These are phyloP conservation scores for Trifolium pratense DNA, from an alignment of 306 rosid species.

Conservation along the genomic window DNA sequence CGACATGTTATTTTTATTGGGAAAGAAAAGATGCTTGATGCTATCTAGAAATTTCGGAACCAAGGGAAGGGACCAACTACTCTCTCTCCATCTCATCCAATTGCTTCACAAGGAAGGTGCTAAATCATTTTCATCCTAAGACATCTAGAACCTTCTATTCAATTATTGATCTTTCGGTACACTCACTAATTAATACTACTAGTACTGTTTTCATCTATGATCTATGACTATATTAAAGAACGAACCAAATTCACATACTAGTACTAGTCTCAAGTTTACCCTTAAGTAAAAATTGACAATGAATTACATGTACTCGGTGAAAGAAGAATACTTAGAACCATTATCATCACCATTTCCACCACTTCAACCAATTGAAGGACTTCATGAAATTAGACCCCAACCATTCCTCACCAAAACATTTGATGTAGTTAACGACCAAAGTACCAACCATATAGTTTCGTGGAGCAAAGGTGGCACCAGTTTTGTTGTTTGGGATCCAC, in stretches of 20 bases:
- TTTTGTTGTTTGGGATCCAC: slow-evolving; percentile 87
- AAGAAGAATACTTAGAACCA: slow-evolving; percentile 58
- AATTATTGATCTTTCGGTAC: background rate
- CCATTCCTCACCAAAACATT: slow-evolving; percentile 86
- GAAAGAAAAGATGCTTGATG: too few relatives aligned
- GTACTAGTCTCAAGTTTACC: too few relatives aligned
- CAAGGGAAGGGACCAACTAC: background rate
- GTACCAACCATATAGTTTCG: slow-evolving; percentile 61
- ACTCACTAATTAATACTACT: background rate
- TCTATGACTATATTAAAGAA: too few relatives aligned
- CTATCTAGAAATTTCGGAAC: slow-evolving; percentile 62
- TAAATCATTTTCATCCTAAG: slow-evolving; percentile 18
- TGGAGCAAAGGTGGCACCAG: slow-evolving; percentile 76
- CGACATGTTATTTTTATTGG: too few relatives aligned
- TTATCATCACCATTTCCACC: too few relatives aligned
- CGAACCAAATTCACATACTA: too few relatives aligned
- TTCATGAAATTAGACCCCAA: slow-evolving; percentile 79
- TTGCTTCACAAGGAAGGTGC: slow-evolving; percentile 38
- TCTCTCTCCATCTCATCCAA: slow-evolving; percentile 32
- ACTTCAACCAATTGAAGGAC: slow-evolving; percentile 81
- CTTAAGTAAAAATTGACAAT: slow-evolving; percentile 21
- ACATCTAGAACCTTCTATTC: slow-evolving; percentile 56
- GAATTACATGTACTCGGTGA: slow-evolving; percentile 58
- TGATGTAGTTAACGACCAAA: slow-evolving; percentile 75
- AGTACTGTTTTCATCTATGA: too few relatives aligned